These are phyloP conservation scores for Tolypocladium tropicale DNA, from an alignment of 2,329 filamentous ascomycete species.

Conservation along the genomic window DNA sequence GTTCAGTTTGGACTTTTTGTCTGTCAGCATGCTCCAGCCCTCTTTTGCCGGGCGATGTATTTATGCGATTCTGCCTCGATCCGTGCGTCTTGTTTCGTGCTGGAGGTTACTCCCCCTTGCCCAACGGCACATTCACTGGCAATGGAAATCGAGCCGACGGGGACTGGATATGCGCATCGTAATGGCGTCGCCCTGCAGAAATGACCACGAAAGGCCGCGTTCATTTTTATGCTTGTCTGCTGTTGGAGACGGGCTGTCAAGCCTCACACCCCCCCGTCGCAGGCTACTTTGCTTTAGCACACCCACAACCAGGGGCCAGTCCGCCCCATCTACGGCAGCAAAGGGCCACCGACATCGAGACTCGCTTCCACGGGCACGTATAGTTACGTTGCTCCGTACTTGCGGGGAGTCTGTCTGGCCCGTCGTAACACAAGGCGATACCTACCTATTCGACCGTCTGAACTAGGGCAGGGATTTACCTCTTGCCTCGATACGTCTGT, in stretches of 20 bases:
- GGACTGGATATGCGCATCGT: background rate
- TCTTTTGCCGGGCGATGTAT: background rate
- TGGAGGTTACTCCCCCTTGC: no score
- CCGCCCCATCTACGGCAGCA: background rate
- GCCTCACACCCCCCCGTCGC: conserved; percentile 2
- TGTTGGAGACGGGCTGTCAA: background rate
- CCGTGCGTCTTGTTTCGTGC: background rate
- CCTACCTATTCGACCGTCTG: background rate
- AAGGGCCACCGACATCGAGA: background rate
- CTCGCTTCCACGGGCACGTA: background rate
- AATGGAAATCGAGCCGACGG: background rate
- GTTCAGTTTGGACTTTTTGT: background rate
- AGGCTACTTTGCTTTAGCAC: background rate
- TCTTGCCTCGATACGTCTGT: background rate
- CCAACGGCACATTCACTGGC: no score
- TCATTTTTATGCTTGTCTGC: background rate
- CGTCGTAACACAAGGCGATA: no score
- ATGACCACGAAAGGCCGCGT: background rate
- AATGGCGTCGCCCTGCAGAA: background rate
- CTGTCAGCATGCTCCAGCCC: background rate
- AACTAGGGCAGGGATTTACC: background rate
- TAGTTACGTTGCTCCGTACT: no score
- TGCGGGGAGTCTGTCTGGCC: no score
- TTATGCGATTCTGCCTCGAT: background rate
- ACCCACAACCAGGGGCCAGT: background rate